Conservation (phyloP, 176 grass and related monocot species). For the Phyllostachys edulis region DNA sequence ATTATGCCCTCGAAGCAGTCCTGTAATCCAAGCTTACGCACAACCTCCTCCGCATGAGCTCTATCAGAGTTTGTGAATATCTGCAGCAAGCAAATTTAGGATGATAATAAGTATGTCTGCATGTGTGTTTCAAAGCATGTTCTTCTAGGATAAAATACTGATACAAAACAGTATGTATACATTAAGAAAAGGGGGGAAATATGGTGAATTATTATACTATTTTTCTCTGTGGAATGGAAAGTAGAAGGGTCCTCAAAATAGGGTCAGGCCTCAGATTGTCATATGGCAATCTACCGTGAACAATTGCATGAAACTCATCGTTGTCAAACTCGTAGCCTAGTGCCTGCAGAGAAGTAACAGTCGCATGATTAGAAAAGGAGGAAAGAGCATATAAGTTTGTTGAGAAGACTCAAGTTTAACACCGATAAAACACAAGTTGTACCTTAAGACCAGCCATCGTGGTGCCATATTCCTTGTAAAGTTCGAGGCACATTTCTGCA, state of each 20-base stretch:
- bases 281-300: constrained; percentile 77
- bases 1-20: constrained; percentile 68
- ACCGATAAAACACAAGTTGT: not conserved
- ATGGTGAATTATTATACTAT: constrained; percentile 38
- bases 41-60: constrained; percentile 48
- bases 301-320: constrained; percentile 66
- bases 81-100: constrained; percentile 30
- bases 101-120: not conserved
- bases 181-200: not conserved
- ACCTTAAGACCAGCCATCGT: constrained; percentile 87
- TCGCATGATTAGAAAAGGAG: not conserved
- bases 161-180: not conserved
- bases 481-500: constrained; percentile 61
- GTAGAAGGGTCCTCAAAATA: constrained; percentile 57
- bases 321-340: constrained; percentile 59
- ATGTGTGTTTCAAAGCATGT: not conserved
- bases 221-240: constrained; percentile 72
- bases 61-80: constrained; percentile 73
- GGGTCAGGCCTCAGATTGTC: constrained; percentile 57
- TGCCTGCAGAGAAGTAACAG: constrained; percentile 33
- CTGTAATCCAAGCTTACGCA: constrained; percentile 48
- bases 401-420: not conserved
- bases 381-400: not conserved
- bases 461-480: constrained; percentile 78
- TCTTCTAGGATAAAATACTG: not conserved